Evolutionary conservation across 805 yeast species (phyloP), one percentile per base, ranked within the genome.

Genomic region (Saccharomycopsis sp.): DNA sequence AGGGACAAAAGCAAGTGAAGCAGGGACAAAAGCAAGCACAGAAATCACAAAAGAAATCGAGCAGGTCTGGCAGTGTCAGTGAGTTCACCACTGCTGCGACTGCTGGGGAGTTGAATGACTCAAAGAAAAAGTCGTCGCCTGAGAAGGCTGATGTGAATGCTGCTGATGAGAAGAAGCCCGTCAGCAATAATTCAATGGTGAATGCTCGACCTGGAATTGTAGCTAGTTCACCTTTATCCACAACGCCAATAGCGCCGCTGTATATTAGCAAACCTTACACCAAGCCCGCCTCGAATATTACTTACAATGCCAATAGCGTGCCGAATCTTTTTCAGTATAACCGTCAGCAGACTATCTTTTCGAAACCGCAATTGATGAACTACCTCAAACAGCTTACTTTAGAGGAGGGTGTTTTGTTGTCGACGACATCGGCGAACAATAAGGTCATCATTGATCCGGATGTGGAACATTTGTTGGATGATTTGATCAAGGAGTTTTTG

Each of bases 381-480:
- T 46, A 42, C 25, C 30, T 46, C 26, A 36, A 40, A 26, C 41
- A 42, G 17, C 12, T 42, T 10, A 43, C 42, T 13, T 22, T 33
- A 18, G 49, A 46, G 16, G 49, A 46, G 22, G 37, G 37, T 13
- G 13, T 46, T 5, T 22, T 46, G 16, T 20, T 46, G 39, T 29
- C 37, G 2, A 35, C 44, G 18, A 25, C 15, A 9, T 18, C 16
- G 22, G 26, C 42, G 2, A 40, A 40, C 17, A 43, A 34, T 25
- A 43, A 43, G 35, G 42, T 46, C 1, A 39, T 46, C 9, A 25
- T 46, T 25, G 49, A 46, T 20, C 26, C 37, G 10, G 49, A 46
- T 15, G 45, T 46, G 19, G 49, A 46, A 26, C 23, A 30, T 13
- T 37, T 46, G 31, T 12, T 39, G 33, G 34, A 46, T 23, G 49